phyloP scores from a whole-genome alignment of 2,329 filamentous ascomycete species.

The Aspergillus transmontanensis region DNA sequence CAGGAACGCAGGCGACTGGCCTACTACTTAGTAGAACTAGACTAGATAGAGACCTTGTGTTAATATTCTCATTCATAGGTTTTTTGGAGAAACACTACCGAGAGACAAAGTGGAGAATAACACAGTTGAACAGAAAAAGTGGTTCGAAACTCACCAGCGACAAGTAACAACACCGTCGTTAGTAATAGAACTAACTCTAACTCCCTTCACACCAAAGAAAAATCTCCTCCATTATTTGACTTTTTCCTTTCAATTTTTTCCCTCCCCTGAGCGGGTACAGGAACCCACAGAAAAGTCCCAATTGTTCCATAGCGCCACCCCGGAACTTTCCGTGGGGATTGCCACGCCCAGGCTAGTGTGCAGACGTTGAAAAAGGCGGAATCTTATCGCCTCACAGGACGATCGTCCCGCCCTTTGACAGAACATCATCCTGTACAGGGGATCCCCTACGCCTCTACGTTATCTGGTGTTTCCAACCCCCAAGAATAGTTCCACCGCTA shows the following conservation, averaged over 20 bases:
- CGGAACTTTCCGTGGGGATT: slow-evolving; percentile 24
- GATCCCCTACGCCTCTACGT: neutral
- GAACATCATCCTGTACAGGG: neutral
- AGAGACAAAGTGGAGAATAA: neutral
- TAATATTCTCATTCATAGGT: neutral
- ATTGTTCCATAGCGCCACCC: slow-evolving; percentile 18
- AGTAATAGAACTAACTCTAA: neutral
- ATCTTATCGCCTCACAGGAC: slow-evolving; percentile 9
- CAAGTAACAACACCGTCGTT: neutral
- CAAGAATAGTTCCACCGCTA: neutral
- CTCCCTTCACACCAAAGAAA: neutral
- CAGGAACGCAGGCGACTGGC: neutral
- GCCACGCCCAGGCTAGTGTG: slow-evolving; percentile 14
- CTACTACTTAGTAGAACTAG: neutral
- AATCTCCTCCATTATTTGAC: neutral
- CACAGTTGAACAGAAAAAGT: neutral
- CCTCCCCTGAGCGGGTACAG: neutral
- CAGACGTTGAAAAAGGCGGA: slow-evolving; percentile 1
- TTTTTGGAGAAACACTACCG: neutral
- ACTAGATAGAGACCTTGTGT: neutral
- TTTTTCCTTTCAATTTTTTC: neutral
- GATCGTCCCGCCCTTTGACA: slow-evolving; percentile 2
- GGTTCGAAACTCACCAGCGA: neutral
- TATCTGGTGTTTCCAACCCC: neutral
- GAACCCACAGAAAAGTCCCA: neutral